Percentiles rank a stretch among this genome's conserved stretches.
These are phyloP conservation scores for Persicaria maculosa DNA, from an alignment of 148 eudicot genomes.

Conservation along the genomic window DNA sequence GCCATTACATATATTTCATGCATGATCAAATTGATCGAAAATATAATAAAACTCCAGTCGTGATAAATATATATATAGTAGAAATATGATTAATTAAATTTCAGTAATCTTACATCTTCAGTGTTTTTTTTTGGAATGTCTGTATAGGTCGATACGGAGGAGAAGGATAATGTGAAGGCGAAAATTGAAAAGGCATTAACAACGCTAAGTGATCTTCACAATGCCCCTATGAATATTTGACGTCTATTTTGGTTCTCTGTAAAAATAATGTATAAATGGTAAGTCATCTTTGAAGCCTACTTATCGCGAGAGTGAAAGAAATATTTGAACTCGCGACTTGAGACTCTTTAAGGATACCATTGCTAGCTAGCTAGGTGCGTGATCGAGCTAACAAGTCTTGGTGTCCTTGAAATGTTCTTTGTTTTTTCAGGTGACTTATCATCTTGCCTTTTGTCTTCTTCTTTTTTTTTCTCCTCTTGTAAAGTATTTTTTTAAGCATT, in stretches of 20 bases:
- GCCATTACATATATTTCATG: too few species aligned
- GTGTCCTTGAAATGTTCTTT: conserved; percentile 6
- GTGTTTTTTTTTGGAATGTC: background rate
- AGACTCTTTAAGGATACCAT: background rate
- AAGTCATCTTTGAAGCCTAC: background rate
- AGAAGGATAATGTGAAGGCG: conserved; percentile 6
- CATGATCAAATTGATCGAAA: too few species aligned
- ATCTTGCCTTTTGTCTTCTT: background rate
- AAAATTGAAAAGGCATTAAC: conserved; percentile 5
- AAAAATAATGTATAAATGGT: background rate
- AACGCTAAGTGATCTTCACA: background rate
- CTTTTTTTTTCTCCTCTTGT: background rate
- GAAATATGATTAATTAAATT: background rate
- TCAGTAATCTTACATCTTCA: background rate
- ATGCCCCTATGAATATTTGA: background rate
- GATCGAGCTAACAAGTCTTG: background rate
- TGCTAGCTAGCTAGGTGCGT: background rate
- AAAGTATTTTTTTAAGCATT: background rate
- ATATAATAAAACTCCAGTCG: too few species aligned
- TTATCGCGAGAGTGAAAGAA: background rate
- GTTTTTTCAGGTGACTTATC: background rate
- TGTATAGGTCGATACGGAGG: conserved; percentile 2
- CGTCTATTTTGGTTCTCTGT: background rate
- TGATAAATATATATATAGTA: too few species aligned
- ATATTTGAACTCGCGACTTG: background rate